A percentile compares a stretch with the other conserved stretches of the same genome.
phyloP scores from a whole-genome alignment of 257 asterid species.

The Primulina eburnea region DNA sequence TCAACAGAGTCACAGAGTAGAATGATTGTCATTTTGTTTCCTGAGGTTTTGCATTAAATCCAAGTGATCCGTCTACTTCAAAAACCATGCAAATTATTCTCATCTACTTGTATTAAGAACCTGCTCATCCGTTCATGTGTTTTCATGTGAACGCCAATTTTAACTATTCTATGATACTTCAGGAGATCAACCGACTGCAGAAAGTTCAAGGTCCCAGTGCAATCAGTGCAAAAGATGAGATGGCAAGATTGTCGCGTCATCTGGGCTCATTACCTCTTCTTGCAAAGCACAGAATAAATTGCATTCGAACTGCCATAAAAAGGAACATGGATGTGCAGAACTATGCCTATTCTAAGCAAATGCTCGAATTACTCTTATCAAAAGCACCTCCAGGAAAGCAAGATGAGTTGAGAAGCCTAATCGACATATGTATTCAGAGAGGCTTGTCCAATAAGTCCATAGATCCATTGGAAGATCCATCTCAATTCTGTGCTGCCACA shows the following conservation, averaged over 20 bases:
- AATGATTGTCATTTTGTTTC: not conserved
- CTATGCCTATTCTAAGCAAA: constrained; percentile 87
- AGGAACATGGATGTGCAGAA: constrained; percentile 98
- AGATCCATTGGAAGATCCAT: constrained; percentile 94
- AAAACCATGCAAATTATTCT: not conserved
- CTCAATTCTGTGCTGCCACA: constrained; percentile 96
- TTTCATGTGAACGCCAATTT: not conserved
- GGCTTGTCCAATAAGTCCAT: constrained; percentile 89
- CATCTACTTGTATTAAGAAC: not conserved
- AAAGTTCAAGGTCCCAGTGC: constrained; percentile 97
- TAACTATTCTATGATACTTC: constrained; percentile 20
- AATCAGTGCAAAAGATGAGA: constrained; percentile 95
- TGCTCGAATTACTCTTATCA: constrained; percentile 88
- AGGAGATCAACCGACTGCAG: constrained; percentile 92
- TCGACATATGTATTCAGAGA: constrained; percentile 87
- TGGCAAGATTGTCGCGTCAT: constrained; percentile 92
- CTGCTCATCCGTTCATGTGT: not conserved
- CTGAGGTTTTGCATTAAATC: not conserved
- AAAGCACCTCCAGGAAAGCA: constrained; percentile 96
- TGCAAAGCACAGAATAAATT: constrained; percentile 93
- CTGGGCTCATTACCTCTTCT: constrained; percentile 94
- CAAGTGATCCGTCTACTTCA: not conserved
- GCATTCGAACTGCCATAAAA: constrained; percentile 91
- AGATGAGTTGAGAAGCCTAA: constrained; percentile 90
- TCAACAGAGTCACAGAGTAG: not conserved